These are phyloP conservation scores for Hippophae gyantsensis DNA, from an alignment of 306 rosid species.

Conservation along the genomic window DNA sequence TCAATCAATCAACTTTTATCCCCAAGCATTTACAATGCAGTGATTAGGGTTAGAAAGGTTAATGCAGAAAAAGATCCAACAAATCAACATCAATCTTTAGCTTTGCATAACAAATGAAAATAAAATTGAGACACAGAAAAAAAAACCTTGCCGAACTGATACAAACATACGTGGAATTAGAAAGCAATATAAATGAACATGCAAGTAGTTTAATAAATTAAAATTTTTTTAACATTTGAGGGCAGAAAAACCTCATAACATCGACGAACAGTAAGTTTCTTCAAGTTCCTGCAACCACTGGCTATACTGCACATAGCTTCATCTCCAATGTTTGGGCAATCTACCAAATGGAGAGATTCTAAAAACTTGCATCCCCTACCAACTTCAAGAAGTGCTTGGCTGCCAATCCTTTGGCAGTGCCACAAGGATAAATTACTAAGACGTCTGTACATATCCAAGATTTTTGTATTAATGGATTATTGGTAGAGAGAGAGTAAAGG, in stretches of 20 bases:
- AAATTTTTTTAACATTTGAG: too few relatives aligned
- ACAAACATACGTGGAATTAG: too few relatives aligned
- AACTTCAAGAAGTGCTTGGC: conserved; percentile 60
- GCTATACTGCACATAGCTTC: conserved; percentile 82
- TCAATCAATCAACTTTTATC: neutral
- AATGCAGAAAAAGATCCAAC: neutral
- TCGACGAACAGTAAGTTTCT: conserved; percentile 85
- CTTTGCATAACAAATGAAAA: neutral
- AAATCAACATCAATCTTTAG: neutral
- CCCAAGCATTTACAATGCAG: neutral
- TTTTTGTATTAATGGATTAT: conserved; percentile 12
- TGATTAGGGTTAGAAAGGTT: neutral
- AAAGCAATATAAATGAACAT: too few relatives aligned
- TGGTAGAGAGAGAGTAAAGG: neutral
- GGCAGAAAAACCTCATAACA: conserved; percentile 69
- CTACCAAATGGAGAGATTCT: conserved; percentile 88
- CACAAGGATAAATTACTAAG: conserved; percentile 71
- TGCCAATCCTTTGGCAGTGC: conserved; percentile 81
- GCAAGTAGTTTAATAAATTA: too few relatives aligned
- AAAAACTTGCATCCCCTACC: conserved; percentile 79
- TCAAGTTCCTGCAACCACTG: conserved; percentile 67
- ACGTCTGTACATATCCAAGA: conserved; percentile 37
- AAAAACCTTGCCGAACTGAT: too few relatives aligned
- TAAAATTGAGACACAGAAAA: neutral
- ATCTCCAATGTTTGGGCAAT: conserved; percentile 87